A percentile compares a stretch with the other conserved stretches of the same genome.
Conservation (phyloP, 352 stramenopile genomes). For the Paralagenidium karlingii region DNA sequence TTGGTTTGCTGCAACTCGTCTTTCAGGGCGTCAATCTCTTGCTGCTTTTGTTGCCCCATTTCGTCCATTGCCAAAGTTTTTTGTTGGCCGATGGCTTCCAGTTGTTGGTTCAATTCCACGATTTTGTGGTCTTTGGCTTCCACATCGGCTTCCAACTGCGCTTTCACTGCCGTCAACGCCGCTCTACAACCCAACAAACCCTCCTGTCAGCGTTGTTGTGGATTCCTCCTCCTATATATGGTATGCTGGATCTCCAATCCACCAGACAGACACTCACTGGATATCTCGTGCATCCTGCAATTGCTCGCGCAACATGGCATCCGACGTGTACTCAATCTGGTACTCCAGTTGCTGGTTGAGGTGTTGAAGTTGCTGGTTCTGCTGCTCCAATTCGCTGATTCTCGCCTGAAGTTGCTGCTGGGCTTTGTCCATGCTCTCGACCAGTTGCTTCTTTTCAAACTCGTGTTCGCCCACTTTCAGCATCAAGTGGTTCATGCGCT, state of each 20-base stretch:
- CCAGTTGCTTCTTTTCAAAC: constrained; percentile 79
- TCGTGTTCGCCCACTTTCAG: constrained; percentile 75
- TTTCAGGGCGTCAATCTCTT: too few species aligned
- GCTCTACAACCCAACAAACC: too few species aligned
- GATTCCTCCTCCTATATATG: too few species aligned
- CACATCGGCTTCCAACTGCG: constrained; percentile 16
- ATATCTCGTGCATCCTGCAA: constrained; percentile 75
- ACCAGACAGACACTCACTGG: constrained; percentile 10
- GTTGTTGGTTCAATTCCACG: too few species aligned
- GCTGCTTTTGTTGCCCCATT: not conserved
- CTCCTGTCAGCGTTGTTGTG: too few species aligned
- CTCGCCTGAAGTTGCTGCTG: constrained; percentile 25
- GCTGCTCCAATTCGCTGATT: constrained; percentile 27
- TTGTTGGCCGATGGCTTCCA: not conserved
- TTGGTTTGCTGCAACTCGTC: constrained; percentile 1
- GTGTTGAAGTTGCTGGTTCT: constrained; percentile 61
- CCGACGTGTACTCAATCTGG: constrained; percentile 68
- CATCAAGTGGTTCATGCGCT: constrained; percentile 73
- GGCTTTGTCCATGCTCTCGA: constrained; percentile 30
- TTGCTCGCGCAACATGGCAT: constrained; percentile 71
- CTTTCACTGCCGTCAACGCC: constrained; percentile 48
- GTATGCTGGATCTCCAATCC: not conserved
- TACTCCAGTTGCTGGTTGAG: constrained; percentile 79
- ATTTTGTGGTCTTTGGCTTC: constrained; percentile 16
- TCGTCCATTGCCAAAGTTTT: not conserved